These are phyloP conservation scores for Glycyrrhiza uralensis DNA, from an alignment of 306 rosid genomes.

Conservation along the genomic window DNA sequence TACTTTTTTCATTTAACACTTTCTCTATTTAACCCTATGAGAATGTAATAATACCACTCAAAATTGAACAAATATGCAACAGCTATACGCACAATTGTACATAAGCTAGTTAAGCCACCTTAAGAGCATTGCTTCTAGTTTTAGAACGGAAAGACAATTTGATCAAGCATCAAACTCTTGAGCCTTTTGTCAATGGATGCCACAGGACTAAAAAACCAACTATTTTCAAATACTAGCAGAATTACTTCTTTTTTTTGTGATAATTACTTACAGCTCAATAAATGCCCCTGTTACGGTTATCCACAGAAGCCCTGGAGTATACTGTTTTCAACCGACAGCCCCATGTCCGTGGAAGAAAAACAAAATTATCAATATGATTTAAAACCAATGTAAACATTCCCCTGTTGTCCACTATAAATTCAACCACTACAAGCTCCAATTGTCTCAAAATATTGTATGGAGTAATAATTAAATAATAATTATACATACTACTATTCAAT, in stretches of 20 bases:
- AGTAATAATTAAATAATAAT: too few relatives aligned
- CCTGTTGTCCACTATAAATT: slow-evolving; percentile 2
- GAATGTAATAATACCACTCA: not conserved
- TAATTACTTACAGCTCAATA: not conserved
- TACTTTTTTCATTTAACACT: not conserved
- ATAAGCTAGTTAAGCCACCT: not conserved
- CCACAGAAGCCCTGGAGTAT: not conserved
- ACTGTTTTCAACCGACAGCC: not conserved
- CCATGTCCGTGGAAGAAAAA: not conserved
- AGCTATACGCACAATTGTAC: not conserved
- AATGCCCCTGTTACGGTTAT: not conserved
- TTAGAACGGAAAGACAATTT: not conserved
- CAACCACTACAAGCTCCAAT: slow-evolving; percentile 7
- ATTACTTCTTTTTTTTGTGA: not conserved
- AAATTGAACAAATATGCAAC: slow-evolving; percentile 3
- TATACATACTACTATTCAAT: not conserved
- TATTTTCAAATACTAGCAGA: not conserved
- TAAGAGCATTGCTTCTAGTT: not conserved
- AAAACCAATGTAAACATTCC: slow-evolving; percentile 1
- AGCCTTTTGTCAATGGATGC: not conserved
- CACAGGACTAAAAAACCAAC: not conserved
- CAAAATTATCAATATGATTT: not conserved
- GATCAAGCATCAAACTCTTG: not conserved
- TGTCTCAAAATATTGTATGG: not conserved
- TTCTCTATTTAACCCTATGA: not conserved